Conservation (phyloP, 2,329 filamentous ascomycete species). For the Exserohilum rostratum region DNA sequence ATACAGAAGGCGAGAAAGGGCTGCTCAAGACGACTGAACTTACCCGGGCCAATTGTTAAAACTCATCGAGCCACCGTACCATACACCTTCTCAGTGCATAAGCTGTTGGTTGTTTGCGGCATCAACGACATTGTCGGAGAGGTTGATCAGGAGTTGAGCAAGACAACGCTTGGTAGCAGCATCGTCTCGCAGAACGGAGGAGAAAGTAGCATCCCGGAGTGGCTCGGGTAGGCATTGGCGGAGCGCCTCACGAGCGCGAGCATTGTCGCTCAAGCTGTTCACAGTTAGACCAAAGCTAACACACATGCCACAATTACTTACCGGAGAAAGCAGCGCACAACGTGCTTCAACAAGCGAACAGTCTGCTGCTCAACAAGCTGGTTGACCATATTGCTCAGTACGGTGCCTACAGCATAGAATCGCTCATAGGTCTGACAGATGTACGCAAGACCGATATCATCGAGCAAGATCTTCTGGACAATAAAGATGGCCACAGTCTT, state of each 20-base stretch:
- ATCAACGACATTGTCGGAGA: conserved; percentile 83
- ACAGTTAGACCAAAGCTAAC: conserved; percentile 20
- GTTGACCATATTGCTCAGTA: conserved; percentile 97
- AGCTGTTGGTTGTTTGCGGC: conserved; percentile 46
- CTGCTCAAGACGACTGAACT: conserved; percentile 6
- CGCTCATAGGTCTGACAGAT: conserved; percentile 99
- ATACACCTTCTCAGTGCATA: conserved; percentile 34
- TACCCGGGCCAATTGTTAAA: conserved; percentile 6
- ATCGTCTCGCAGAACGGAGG: conserved; percentile 92
- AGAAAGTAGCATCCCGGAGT: conserved; percentile 98
- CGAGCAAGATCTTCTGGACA: conserved; percentile 96
- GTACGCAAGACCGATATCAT: conserved; percentile 95
- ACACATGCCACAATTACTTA: conserved; percentile 53
- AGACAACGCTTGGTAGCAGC: conserved; percentile 97
- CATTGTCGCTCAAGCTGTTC: conserved; percentile 89
- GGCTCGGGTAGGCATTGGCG: conserved; percentile 96
- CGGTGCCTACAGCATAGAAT: conserved; percentile 97
- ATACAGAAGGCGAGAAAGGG: conserved; percentile 26
- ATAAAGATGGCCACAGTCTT: conserved; percentile 99
- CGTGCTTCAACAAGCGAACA: conserved; percentile 92
- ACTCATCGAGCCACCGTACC: conserved; percentile 1
- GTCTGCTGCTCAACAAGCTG: conserved; percentile 98
- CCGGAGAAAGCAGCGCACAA: conserved; percentile 95
- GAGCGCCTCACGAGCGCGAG: conserved; percentile 89
- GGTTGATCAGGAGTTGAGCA: conserved; percentile 94